Conservation (phyloP, 75 land plant species). For the Pinus taeda region DNA sequence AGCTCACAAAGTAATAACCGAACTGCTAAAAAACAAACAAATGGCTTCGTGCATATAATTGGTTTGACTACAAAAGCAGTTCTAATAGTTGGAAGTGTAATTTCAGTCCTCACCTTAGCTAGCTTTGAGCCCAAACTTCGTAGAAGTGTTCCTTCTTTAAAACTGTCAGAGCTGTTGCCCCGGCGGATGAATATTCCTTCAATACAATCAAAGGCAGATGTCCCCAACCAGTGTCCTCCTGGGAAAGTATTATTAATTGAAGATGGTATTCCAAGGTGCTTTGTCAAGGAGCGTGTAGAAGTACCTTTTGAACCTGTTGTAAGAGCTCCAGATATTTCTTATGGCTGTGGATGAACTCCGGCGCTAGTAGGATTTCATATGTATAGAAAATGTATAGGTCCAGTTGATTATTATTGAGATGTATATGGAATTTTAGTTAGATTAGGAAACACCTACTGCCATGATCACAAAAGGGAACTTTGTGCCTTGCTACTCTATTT, state of each 20-base stretch:
- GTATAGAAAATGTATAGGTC: background rate
- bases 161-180: background rate
- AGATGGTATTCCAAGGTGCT: constrained; percentile 72
- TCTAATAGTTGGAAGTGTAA: constrained; percentile 42
- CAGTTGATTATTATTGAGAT: background rate
- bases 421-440: background rate
- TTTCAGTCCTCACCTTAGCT: constrained; percentile 39
- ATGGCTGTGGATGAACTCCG: constrained; percentile 78
- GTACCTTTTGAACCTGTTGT: constrained; percentile 68
- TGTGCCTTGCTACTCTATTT: too few relatives aligned
- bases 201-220: background rate
- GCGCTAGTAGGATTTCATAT: background rate
- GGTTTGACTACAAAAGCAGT: constrained; percentile 35
- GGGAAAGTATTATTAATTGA: constrained; percentile 74
- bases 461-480: background rate
- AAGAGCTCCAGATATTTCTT: constrained; percentile 64
- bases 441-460: background rate
- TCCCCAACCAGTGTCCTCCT: constrained; percentile 34
- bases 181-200: background rate
- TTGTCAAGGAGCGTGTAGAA: constrained; percentile 93
- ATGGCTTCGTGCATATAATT: background rate
- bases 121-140: constrained; percentile 20
- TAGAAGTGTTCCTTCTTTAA: constrained; percentile 3
- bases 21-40: background rate
- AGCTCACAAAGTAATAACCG: background rate